phyloP scores from a whole-genome alignment of 2,329 filamentous ascomycete genomes.

The Calonectria henricotiae region DNA sequence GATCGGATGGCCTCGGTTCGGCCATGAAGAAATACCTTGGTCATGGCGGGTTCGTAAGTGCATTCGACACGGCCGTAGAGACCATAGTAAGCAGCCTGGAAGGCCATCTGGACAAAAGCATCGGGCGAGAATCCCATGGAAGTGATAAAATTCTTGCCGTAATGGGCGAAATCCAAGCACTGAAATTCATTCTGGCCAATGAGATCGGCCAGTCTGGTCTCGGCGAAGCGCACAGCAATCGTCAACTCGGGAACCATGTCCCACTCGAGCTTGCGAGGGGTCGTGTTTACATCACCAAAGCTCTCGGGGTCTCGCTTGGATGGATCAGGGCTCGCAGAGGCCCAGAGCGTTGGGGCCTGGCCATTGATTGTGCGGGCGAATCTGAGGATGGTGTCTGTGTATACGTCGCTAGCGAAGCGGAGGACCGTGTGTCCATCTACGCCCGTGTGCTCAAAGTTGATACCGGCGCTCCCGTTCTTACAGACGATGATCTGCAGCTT shows the following conservation, averaged over 20 bases:
- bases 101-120: conserved; percentile 98
- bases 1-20: conserved; percentile 94
- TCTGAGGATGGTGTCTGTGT: conserved; percentile 96
- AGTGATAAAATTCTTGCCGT: conserved; percentile 98
- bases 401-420: conserved; percentile 95
- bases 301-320: conserved; percentile 91
- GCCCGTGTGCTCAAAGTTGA: conserved; percentile 99
- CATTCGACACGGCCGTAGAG: conserved; percentile 95
- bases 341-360: conserved; percentile 92
- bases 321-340: conserved; percentile 90
- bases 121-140: conserved; percentile 97
- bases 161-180: conserved; percentile 89
- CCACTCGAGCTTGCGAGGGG: conserved; percentile 97
- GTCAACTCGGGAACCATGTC: conserved; percentile 94
- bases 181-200: conserved; percentile 98
- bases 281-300: conserved; percentile 94
- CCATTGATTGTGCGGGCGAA: conserved; percentile 97
- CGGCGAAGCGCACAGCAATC: conserved; percentile 93
- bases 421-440: conserved; percentile 98
- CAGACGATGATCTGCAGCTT: conserved; percentile 99
- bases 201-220: conserved; percentile 92
- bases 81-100: conserved; percentile 98
- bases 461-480: conserved; percentile 97
- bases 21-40: conserved; percentile 92
- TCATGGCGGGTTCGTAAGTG: conserved; percentile 99